Evolutionary conservation across 768 basidiomycete species (phyloP).

Genomic region (Kondoa malvinella): DNA sequence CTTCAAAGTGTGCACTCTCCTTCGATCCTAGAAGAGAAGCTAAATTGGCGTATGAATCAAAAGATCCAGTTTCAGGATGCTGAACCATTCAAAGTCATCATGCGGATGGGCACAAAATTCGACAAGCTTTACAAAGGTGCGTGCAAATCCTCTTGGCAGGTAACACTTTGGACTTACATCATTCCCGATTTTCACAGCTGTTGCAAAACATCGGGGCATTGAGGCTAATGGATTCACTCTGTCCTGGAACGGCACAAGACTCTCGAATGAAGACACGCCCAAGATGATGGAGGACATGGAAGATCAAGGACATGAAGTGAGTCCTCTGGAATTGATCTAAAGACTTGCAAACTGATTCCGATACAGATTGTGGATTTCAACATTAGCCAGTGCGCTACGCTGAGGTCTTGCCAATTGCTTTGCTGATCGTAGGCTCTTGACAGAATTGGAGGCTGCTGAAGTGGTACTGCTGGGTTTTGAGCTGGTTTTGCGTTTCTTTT

Average conservation of each 20-base stretch:
- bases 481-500: background rate
- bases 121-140: background rate
- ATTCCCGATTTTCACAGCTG: background rate
- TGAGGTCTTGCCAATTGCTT: background rate
- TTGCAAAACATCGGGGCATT: background rate
- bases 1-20: no score
- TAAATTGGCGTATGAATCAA: no score
- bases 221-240: background rate
- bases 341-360: background rate
- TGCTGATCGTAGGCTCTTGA: background rate
- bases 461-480: background rate
- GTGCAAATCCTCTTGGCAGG: background rate
- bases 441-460: background rate
- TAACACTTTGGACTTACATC: background rate
- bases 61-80: no score
- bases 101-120: no score
- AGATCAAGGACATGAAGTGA: background rate
- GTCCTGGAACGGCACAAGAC: background rate
- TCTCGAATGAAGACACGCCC: background rate
- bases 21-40: no score
- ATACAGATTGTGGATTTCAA: background rate
- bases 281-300: conserved; percentile 5
- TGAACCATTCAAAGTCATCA: no score
- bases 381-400: background rate
- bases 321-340: background rate